Evolutionary conservation across 768 basidiomycete species (phyloP).

Genomic region (Pleurotus salmoneostramineus): DNA sequence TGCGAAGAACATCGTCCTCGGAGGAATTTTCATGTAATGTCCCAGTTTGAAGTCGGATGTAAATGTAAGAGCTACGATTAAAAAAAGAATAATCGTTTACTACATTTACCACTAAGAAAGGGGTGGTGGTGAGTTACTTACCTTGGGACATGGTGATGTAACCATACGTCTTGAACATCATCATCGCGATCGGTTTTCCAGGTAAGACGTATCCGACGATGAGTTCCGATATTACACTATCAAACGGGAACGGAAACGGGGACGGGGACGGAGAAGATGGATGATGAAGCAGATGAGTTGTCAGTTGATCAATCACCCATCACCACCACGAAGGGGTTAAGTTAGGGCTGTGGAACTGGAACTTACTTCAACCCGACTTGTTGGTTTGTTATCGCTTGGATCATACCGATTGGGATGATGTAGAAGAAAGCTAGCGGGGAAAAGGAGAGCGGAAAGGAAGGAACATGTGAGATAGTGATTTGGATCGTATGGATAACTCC

Average conservation of each 20-base stretch:
- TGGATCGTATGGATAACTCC: not conserved
- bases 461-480: too few species aligned
- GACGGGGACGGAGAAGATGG: too few species aligned
- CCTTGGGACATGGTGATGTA: conserved; percentile 66
- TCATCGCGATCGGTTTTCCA: conserved; percentile 75
- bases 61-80: conserved; percentile 51
- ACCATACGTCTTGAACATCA: conserved; percentile 85
- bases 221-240: conserved; percentile 72
- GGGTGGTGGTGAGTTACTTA: conserved; percentile 1
- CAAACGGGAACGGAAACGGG: too few species aligned
- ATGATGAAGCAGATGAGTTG: too few species aligned
- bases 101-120: not conserved
- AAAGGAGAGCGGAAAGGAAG: too few species aligned
- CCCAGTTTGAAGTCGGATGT: conserved; percentile 77
- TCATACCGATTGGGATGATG: conserved; percentile 71
- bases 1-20: conserved; percentile 65
- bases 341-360: too few species aligned
- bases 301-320: too few species aligned
- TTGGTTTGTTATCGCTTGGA: conserved; percentile 66
- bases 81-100: not conserved
- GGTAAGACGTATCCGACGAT: conserved; percentile 79
- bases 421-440: conserved; percentile 46
- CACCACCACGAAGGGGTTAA: too few species aligned
- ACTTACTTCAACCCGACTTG: conserved; percentile 30
- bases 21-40: conserved; percentile 76